Evolutionary conservation across 345 rosid genomes (phyloP).

Genomic region (Populus pruinosa): DNA sequence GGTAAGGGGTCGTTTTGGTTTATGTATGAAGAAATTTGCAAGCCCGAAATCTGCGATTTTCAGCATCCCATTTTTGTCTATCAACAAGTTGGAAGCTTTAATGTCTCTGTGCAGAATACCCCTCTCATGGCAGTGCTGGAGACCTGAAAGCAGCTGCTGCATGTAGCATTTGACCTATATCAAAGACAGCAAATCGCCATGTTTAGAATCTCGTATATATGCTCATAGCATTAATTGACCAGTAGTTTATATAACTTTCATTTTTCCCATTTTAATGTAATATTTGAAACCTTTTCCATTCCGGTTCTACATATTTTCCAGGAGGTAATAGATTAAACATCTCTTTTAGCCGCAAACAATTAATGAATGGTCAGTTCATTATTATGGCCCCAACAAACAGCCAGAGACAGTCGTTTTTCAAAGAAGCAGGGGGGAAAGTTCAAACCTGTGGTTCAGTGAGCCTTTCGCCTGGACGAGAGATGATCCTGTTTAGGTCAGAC

Average conservation of each 20-base stretch:
- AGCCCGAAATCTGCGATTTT: conserved; percentile 90
- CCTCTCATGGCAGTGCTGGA: conserved; percentile 75
- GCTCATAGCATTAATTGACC: no score
- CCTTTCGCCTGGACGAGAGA: conserved; percentile 55
- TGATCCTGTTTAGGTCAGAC: conserved; percentile 61
- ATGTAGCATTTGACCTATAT: conserved; percentile 73
- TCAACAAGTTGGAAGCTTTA: conserved; percentile 71
- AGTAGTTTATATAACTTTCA: not conserved
- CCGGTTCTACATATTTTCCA: not conserved
- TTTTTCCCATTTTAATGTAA: not conserved
- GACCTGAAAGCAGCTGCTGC: conserved; percentile 78
- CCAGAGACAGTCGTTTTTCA: not conserved
- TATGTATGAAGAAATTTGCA: conserved; percentile 53
- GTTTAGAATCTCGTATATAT: not conserved
- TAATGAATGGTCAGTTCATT: not conserved
- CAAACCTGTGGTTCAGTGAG: conserved; percentile 74
- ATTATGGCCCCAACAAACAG: not conserved
- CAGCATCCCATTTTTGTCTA: conserved; percentile 58
- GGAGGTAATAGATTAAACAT: no score
- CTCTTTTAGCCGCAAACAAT: not conserved
- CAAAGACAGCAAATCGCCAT: not conserved
- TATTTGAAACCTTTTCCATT: not conserved
- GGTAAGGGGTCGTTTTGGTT: conserved; percentile 54
- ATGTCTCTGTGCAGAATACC: conserved; percentile 85
- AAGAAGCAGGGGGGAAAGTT: not conserved